phyloP scores from a whole-genome alignment of 768 basidiomycete genomes.

The Boletus sp. region DNA sequence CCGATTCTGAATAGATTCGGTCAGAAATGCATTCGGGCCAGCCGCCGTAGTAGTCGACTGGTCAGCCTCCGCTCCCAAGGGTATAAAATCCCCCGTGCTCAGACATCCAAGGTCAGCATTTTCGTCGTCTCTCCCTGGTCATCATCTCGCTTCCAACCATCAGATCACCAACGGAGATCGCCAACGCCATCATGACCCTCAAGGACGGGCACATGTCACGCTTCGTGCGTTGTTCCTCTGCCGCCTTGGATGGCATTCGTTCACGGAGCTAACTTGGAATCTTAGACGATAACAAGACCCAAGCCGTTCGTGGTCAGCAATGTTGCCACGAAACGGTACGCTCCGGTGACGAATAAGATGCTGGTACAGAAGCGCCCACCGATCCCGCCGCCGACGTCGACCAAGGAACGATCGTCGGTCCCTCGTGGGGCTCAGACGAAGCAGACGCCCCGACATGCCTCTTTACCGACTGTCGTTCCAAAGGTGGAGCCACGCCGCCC shows the following conservation, averaged over 20 bases:
- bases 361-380: background rate
- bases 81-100: background rate
- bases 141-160: background rate
- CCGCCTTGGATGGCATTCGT: background rate
- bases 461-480: background rate
- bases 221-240: background rate
- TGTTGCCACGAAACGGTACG: background rate
- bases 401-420: background rate
- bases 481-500: background rate
- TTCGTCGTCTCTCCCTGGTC: background rate
- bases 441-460: background rate
- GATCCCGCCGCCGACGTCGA: background rate
- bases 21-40: background rate
- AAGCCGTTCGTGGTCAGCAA: conserved; percentile 12
- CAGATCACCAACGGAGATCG: background rate
- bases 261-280: background rate
- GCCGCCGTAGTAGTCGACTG: background rate
- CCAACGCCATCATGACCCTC: background rate
- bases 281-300: background rate
- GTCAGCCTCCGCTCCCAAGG: background rate
- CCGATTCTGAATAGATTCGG: background rate
- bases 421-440: background rate
- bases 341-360: background rate
- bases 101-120: background rate
- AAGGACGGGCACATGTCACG: background rate